These are phyloP conservation scores for Quercus gilva DNA, from an alignment of 306 rosid genomes.

Conservation along the genomic window DNA sequence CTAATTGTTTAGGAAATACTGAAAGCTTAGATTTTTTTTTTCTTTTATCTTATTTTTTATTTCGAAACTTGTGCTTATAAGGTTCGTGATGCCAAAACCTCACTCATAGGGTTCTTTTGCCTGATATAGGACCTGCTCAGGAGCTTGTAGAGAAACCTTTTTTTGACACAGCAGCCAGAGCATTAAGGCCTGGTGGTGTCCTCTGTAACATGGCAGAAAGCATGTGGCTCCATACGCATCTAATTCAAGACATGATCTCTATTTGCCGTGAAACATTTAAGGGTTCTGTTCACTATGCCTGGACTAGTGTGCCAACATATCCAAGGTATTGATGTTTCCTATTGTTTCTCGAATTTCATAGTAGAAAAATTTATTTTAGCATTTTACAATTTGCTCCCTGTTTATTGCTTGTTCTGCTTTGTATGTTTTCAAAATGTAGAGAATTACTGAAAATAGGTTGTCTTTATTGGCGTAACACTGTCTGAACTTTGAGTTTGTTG, in stretches of 20 bases:
- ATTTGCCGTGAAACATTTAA: slow-evolving; percentile 68
- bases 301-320: slow-evolving; percentile 95
- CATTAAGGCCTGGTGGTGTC: slow-evolving; percentile 93
- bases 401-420: background rate
- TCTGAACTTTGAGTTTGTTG: too few species aligned
- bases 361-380: background rate
- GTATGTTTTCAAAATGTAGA: background rate
- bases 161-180: slow-evolving; percentile 84
- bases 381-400: background rate
- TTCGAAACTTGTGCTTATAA: background rate
- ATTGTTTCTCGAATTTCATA: background rate
- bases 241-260: slow-evolving; percentile 77
- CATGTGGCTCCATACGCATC: slow-evolving; percentile 99
- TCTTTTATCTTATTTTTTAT: background rate
- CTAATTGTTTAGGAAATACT: background rate
- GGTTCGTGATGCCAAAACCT: background rate
- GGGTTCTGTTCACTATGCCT: slow-evolving; percentile 91
- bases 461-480: background rate
- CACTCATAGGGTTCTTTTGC: slow-evolving; percentile 18
- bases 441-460: background rate
- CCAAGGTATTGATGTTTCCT: slow-evolving; percentile 55
- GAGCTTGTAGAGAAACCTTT: slow-evolving; percentile 97
- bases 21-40: background rate
- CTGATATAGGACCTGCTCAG: slow-evolving; percentile 87
- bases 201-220: slow-evolving; percentile 99